Base-by-base conservation (phyloP, 164 flowering plant species). In the Umbilicus rupestris region DNA sequence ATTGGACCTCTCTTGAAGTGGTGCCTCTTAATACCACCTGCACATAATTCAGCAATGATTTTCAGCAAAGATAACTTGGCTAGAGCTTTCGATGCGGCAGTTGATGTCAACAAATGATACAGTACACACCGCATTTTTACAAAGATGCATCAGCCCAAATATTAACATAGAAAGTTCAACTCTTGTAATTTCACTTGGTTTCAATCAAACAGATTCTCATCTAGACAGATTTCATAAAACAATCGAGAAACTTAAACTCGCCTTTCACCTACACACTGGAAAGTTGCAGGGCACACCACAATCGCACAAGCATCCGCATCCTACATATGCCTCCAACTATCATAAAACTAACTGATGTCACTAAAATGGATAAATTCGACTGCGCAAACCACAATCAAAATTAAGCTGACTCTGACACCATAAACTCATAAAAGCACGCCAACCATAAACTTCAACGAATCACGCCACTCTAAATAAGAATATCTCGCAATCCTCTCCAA, bases 11-110 rank as follows among this genome's bases (percentile, higher is more conserved):
- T 78, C 50, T 65, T 78, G 75, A 95, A 95, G 65, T 92, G 74
- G 49, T 86, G 89, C 68, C 99, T 74, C 76, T 92, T 95, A 50
- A 95, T 95, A n/a, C 97, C 97, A 76, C 97, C 97, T 92, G 76
- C 41, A 49, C 24, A 41, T 45, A 57, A 50, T 65, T 5, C 35
- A 42, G 24, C 14, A 24, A 12, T 55, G 24, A 35, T 22, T 10
- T 31, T 2, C 31, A 24, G 12, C 55, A 65, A 45, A 2, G 6
- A 28, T 3, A 26, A 55, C 19, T 33, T 28, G 12, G 10, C 35
- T 3, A 8, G 8, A 55, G 30, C 60, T 29, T 19, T 10, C 0
- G 44, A 41, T 41, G 44, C 44, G 0, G 37, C 37, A 35, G 37
- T 35, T 35, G 37, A 3, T 35, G 37, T n/a, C n/a, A 35, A 35